phyloP scores from a whole-genome alignment of 345 rosid genomes.

The Lepidium didymum region DNA sequence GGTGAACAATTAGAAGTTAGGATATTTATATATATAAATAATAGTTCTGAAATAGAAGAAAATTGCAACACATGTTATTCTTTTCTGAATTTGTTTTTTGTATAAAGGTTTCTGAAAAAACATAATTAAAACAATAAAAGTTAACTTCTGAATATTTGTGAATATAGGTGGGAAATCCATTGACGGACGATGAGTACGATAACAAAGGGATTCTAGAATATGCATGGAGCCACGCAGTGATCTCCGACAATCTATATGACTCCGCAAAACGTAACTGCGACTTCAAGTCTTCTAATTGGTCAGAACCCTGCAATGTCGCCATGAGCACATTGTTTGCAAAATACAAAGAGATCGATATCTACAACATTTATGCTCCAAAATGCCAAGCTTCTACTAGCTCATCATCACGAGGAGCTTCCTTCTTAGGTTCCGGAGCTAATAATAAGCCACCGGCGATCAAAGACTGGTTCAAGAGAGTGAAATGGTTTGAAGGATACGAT shows the following conservation, averaged over 20 bases:
- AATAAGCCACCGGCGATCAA: constrained; percentile 6
- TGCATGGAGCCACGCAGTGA: constrained; percentile 64
- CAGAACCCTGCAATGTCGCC: constrained; percentile 32
- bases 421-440: not conserved
- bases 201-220: constrained; percentile 45
- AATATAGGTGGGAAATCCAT: constrained; percentile 51
- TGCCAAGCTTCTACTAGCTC: constrained; percentile 32
- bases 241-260: constrained; percentile 39
- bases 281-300: constrained; percentile 39
- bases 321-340: constrained; percentile 28
- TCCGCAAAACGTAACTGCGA: constrained; percentile 38
- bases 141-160: not conserved
- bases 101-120: too few relatives aligned
- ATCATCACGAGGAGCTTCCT: constrained; percentile 20
- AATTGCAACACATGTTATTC: too few relatives aligned
- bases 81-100: too few relatives aligned
- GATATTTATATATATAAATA: too few relatives aligned
- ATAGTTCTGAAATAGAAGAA: too few relatives aligned
- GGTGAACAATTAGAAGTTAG: too few relatives aligned
- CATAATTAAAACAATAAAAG: too few relatives aligned
- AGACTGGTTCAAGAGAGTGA: constrained; percentile 31
- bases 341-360: constrained; percentile 52
- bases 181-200: constrained; percentile 40
- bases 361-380: constrained; percentile 50
- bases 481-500: constrained; percentile 46